Evolutionary conservation across 495 filamentous ascomycete genomes (phyloP).

Genomic region (Parathielavia hyrcaniae): DNA sequence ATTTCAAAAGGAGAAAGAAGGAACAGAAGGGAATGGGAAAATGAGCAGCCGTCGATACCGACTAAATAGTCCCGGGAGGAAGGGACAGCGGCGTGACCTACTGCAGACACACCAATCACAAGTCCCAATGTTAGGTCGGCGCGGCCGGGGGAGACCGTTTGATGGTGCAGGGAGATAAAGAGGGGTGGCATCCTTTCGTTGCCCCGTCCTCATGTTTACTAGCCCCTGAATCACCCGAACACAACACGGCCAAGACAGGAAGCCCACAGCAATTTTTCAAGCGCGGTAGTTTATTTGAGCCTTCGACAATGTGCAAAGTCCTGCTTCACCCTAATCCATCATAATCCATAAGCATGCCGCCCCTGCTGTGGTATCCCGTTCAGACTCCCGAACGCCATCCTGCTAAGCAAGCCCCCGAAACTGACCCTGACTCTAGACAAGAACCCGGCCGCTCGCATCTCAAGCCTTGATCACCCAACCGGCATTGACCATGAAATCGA

Average conservation of each 20-base stretch:
- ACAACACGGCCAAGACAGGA: background rate
- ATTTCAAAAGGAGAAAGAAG: background rate
- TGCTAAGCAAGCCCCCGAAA: background rate
- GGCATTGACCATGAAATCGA: conserved; percentile 87
- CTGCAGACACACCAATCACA: conserved; percentile 15
- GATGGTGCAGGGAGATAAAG: background rate
- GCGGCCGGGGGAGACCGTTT: background rate
- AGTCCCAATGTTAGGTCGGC: too few relatives aligned
- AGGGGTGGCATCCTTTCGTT: background rate
- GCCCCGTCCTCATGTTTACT: conserved; percentile 1
- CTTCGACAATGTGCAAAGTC: background rate
- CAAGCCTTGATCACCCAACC: conserved; percentile 82
- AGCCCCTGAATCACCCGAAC: conserved; percentile 11
- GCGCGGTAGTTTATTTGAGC: background rate
- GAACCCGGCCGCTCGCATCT: conserved; percentile 1
- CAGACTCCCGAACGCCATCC: conserved; percentile 2
- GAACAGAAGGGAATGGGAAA: background rate
- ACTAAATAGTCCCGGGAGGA: conserved; percentile 5
- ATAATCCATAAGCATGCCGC: conserved; percentile 2
- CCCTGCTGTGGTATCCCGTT: conserved; percentile 16
- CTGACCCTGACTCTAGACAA: background rate
- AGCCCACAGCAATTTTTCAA: background rate
- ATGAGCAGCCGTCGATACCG: background rate
- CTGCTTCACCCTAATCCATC: conserved; percentile 1
- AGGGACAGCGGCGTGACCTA: conserved; percentile 1